Evolutionary conservation across 139 green algal genomes (phyloP).

Genomic region (Desmodesmus armatus): DNA sequence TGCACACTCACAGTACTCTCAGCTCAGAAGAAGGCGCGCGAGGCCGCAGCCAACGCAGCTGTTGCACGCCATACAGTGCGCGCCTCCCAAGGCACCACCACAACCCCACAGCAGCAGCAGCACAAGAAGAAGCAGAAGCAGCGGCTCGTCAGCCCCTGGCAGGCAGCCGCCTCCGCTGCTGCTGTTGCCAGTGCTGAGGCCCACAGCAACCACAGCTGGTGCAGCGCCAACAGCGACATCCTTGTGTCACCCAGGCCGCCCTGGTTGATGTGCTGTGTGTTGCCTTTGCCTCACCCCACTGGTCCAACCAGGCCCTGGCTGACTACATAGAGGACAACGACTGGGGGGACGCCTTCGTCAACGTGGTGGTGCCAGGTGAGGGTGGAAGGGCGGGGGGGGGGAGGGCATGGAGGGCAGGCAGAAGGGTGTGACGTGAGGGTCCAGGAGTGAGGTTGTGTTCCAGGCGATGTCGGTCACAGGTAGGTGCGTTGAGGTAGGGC

Average conservation of each 20-base stretch:
- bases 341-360: constrained; percentile 69
- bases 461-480: too few relatives aligned
- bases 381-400: too few relatives aligned
- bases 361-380: constrained; percentile 46
- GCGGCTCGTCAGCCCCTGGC: not conserved
- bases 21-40: not conserved
- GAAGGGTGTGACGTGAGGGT: too few relatives aligned
- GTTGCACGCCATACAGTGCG: not conserved
- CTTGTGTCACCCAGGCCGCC: constrained; percentile 1
- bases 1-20: constrained; percentile 59
- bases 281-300: constrained; percentile 75
- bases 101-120: not conserved
- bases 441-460: too few relatives aligned
- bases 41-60: constrained; percentile 14
- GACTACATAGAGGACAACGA: constrained; percentile 57
- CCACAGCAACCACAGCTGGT: constrained; percentile 10
- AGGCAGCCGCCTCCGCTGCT: not conserved
- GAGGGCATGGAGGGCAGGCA: too few relatives aligned
- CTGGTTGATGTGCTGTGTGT: constrained; percentile 62
- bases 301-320: constrained; percentile 76
- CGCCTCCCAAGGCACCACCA: not conserved
- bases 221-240: constrained; percentile 1
- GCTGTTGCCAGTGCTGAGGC: too few relatives aligned
- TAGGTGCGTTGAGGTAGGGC: too few relatives aligned
- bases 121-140: too few relatives aligned